phyloP scores from a whole-genome alignment of 1,139 yeast genomes.

The Saccharomyces hybrid region DNA sequence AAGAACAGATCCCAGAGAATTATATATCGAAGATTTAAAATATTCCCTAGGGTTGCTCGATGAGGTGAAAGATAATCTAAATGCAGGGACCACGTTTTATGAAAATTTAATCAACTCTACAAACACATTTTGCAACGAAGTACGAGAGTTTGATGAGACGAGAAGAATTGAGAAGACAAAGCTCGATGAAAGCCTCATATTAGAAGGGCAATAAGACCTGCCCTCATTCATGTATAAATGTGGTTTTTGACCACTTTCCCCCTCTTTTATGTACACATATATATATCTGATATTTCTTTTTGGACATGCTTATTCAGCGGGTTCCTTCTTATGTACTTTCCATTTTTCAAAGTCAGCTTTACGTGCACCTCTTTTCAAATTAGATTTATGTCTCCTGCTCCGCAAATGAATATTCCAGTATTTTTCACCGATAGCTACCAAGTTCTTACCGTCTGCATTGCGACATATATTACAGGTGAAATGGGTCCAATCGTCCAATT shows the following conservation, averaged over 20 bases:
- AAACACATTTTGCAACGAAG: background rate
- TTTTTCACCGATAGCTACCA: constrained; percentile 66
- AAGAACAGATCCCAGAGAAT: constrained; percentile 16
- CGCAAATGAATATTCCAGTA: constrained; percentile 61
- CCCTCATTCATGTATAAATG: background rate
- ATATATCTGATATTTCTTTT: background rate
- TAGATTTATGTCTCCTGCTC: constrained; percentile 55
- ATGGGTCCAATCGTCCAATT: constrained; percentile 56
- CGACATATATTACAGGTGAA: constrained; percentile 58
- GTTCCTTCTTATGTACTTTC: constrained; percentile 16
- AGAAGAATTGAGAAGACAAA: constrained; percentile 1
- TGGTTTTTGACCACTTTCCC: background rate
- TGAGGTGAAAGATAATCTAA: constrained; percentile 45
- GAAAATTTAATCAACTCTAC: constrained; percentile 46
- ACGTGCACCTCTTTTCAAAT: constrained; percentile 35
- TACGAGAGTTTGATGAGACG: constrained; percentile 7
- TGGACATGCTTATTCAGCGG: constrained; percentile 8
- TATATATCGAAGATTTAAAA: constrained; percentile 24
- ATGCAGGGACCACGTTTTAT: constrained; percentile 68
- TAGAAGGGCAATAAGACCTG: background rate
- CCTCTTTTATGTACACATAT: background rate
- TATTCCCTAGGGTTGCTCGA: constrained; percentile 18
- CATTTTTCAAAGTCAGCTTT: constrained; percentile 41
- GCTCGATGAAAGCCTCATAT: background rate
- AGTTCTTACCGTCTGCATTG: constrained; percentile 46